phyloP scores from a whole-genome alignment of 805 yeast species.

The Yarrowia divulgata region DNA sequence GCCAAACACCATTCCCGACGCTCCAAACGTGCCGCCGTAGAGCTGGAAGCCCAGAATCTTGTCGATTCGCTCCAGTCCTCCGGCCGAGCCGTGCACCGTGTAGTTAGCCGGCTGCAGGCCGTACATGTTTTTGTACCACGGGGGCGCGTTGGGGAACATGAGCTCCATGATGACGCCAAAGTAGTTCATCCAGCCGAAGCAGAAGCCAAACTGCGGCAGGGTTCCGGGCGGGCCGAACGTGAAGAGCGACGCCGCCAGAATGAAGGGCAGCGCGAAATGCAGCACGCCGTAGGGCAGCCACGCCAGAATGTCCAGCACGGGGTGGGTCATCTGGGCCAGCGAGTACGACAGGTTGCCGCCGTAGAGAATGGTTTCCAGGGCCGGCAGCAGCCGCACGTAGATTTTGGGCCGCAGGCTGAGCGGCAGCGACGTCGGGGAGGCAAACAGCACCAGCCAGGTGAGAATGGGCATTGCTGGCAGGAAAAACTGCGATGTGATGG shows the following conservation, averaged over 20 bases:
- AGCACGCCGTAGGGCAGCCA: slow-evolving; percentile 95
- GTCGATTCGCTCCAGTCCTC: slow-evolving; percentile 92
- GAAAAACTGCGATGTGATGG: slow-evolving; percentile 84
- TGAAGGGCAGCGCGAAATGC: slow-evolving; percentile 90
- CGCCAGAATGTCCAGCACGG: slow-evolving; percentile 79
- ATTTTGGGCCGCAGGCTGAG: slow-evolving; percentile 83
- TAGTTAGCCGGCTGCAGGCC: slow-evolving; percentile 92
- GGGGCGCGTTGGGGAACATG: slow-evolving; percentile 92
- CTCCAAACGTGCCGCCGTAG: slow-evolving; percentile 80
- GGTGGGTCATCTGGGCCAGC: slow-evolving; percentile 72
- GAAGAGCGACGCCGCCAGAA: slow-evolving; percentile 78
- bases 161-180: slow-evolving; percentile 84
- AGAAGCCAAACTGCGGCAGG: slow-evolving; percentile 82
- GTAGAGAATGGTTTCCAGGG: slow-evolving; percentile 87
- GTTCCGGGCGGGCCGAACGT: slow-evolving; percentile 92
- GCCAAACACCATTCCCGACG: slow-evolving; percentile 93
- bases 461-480: slow-evolving; percentile 81
- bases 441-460: slow-evolving; percentile 85
- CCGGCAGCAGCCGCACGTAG: slow-evolving; percentile 85
- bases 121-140: slow-evolving; percentile 89
- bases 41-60: slow-evolving; percentile 75
- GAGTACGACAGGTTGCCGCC: slow-evolving; percentile 90
- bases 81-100: slow-evolving; percentile 91
- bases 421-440: slow-evolving; percentile 77
- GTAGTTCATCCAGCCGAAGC: slow-evolving; percentile 94